A percentile compares a stretch with the other conserved stretches of the same genome.
Conservation (phyloP, 1,139 yeast species). For the Saccharomyces hybrid region DNA sequence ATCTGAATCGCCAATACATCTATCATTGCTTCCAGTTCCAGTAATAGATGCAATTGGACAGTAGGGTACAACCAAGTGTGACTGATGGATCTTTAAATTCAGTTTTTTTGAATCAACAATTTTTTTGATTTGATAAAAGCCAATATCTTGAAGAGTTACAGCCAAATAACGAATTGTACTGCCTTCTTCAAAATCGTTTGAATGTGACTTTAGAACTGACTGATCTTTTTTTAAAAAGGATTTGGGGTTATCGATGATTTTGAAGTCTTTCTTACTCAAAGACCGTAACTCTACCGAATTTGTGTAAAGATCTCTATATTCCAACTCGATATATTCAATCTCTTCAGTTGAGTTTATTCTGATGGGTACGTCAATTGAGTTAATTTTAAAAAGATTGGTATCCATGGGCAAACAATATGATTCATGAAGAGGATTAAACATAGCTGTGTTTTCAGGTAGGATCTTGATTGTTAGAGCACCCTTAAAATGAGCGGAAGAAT, state of each 20-base stretch:
- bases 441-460: conserved; percentile 85
- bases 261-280: conserved; percentile 51
- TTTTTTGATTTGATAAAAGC: conserved; percentile 58
- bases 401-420: conserved; percentile 52
- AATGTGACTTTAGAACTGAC: conserved; percentile 11
- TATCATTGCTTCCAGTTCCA: conserved; percentile 34
- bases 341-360: conserved; percentile 75
- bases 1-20: conserved; percentile 58
- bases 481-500: conserved; percentile 66
- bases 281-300: conserved; percentile 43
- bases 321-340: conserved; percentile 59
- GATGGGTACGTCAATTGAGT: conserved; percentile 50
- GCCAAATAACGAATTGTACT: conserved; percentile 40
- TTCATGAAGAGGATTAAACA: conserved; percentile 65
- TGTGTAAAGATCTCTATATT: conserved; percentile 51
- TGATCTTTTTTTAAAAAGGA: conserved; percentile 35
- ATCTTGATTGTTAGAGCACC: conserved; percentile 83
- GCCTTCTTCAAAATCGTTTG: not conserved
- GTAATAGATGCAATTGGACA: conserved; percentile 65
- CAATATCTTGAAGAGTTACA: conserved; percentile 58
- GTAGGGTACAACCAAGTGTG: conserved; percentile 57
- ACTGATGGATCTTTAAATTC: conserved; percentile 54
- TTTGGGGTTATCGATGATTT: conserved; percentile 33
- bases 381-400: conserved; percentile 22
- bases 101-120: conserved; percentile 61